These are phyloP conservation scores for Biscutella laevigata DNA, from an alignment of 441 rosid species.

Conservation along the genomic window DNA sequence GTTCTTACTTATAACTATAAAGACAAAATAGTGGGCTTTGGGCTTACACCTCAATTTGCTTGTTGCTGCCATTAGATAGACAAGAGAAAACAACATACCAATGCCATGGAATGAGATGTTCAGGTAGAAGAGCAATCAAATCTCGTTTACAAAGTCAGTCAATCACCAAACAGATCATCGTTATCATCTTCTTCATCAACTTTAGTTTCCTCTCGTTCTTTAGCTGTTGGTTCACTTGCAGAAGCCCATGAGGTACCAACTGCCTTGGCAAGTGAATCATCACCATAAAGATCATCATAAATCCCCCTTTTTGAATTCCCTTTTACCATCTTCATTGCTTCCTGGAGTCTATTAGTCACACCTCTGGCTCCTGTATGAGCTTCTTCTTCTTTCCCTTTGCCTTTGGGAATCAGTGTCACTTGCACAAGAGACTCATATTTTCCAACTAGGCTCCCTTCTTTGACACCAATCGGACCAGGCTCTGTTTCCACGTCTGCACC, in stretches of 20 bases:
- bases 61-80: background rate
- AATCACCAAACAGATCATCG: constrained; percentile 83
- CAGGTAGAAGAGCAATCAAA: background rate
- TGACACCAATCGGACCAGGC: constrained; percentile 89
- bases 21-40: constrained; percentile 20
- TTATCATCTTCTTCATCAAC: constrained; percentile 31
- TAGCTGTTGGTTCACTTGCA: constrained; percentile 25
- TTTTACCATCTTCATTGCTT: constrained; percentile 60
- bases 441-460: constrained; percentile 97
- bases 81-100: constrained; percentile 10
- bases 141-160: constrained; percentile 7
- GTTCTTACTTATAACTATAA: constrained; percentile 9
- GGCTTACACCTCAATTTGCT: constrained; percentile 15
- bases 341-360: constrained; percentile 64
- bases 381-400: constrained; percentile 49
- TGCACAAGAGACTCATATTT: constrained; percentile 84
- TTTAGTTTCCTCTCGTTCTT: constrained; percentile 30
- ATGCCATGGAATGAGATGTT: constrained; percentile 3
- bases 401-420: constrained; percentile 69
- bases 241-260: constrained; percentile 83
- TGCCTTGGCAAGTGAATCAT: constrained; percentile 46
- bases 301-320: constrained; percentile 47
- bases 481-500: constrained; percentile 91
- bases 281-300: constrained; percentile 76
- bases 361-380: constrained; percentile 32